Conservation (phyloP, 768 basidiomycete genomes). For the Tephrocybe sp. region DNA sequence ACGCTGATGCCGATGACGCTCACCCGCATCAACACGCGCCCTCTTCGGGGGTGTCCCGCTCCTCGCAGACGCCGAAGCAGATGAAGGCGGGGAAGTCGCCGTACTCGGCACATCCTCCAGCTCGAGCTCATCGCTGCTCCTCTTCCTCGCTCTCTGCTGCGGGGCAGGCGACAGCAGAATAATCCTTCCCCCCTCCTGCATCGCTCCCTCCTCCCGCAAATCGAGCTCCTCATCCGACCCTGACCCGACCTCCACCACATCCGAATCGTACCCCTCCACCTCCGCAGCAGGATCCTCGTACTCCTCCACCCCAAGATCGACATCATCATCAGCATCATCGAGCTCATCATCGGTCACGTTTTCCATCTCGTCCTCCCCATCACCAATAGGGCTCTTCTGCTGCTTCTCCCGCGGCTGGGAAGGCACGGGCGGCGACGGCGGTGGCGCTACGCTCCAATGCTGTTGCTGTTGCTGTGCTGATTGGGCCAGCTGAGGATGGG, state of each 20-base stretch:
- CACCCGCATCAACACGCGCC: conserved; percentile 13
- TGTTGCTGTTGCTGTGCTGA: conserved; percentile 4
- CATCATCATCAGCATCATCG: conserved; percentile 23
- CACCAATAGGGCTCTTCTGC: conserved; percentile 14
- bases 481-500: not conserved
- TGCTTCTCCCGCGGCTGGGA: no score
- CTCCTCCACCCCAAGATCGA: conserved; percentile 18
- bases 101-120: conserved; percentile 21
- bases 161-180: not conserved
- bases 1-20: conserved; percentile 10
- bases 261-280: no score
- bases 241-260: conserved; percentile 30
- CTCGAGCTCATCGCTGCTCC: conserved; percentile 32
- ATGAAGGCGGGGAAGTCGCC: no score
- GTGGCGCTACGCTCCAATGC: no score
- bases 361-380: conserved; percentile 25
- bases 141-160: conserved; percentile 17
- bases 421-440: conserved; percentile 9
- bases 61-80: not conserved
- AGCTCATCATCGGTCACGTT: no score
- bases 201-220: conserved; percentile 10
- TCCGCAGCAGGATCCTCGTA: conserved; percentile 25
- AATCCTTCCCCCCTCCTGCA: not conserved
- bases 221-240: conserved; percentile 25
- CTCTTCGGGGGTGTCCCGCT: conserved; percentile 34